Base-by-base conservation (phyloP, 2,329 filamentous ascomycete genomes). In the Alternaria sp. region DNA sequence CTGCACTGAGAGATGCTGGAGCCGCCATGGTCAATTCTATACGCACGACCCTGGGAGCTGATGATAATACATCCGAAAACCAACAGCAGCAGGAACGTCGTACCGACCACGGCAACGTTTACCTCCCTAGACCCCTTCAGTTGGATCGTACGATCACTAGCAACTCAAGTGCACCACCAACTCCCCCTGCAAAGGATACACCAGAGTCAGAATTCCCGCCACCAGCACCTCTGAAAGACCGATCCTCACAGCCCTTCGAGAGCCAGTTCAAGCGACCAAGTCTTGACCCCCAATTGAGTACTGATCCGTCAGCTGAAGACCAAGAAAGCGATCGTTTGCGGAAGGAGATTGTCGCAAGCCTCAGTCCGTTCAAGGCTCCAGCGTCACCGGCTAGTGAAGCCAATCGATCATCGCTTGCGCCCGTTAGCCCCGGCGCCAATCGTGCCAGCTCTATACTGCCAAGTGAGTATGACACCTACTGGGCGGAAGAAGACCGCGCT, bases 261-360 rank as follows among this genome's bases (percentile, higher is more conserved):
- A 36, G 57, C 53, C 65, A 67, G 10, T 67, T 28, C 14, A 14
- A 69, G 22, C 69, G 73, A 10, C 75, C 75, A 10, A 50, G 60
- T 11, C 69, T 78, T 40, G 50, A 75, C 25, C 66, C 73, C 18
- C 72, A 79, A 46, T 59, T 83, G 49, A 86, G 84, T 69, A 85
- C 84, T 0, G 82, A 83, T 10, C 83, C 83, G 8, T 81, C 80
- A 8, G 84, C 85, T 0, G 84, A 87, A 30, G 82, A 89, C 60
- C 87, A 89, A 66, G 90, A 93, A 70, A 93, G 86, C 69, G 91
- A 94, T 66, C 83, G 86, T 57, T 76, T 94, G 48, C 85, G 88
- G 28, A 89, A 92, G 60, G 92, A 94, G 69, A 94, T 94, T 56
- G 87, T 92, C 54, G 87, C 86, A 59, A 91, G 88, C 43, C 81